Conservation (phyloP, 1,139 yeast species). For the Suhomyces choctaworum region DNA sequence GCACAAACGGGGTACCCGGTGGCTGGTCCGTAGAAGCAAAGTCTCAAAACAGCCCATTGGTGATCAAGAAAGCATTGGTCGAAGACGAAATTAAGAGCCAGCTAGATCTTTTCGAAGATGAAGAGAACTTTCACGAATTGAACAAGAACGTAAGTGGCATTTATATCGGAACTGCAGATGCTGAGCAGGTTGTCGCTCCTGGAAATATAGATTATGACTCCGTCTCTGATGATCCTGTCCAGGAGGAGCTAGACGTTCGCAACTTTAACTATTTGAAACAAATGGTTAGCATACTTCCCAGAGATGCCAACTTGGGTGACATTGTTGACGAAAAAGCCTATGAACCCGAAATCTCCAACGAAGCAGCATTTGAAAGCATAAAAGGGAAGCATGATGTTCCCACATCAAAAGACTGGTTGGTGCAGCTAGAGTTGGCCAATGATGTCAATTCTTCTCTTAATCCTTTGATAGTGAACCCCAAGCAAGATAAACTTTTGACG, state of each 20-base stretch:
- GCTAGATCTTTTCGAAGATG: slow-evolving; percentile 23
- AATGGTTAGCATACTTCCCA: slow-evolving; percentile 33
- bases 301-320: slow-evolving; percentile 35
- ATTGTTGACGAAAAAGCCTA: slow-evolving; percentile 63
- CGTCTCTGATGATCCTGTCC: slow-evolving; percentile 1
- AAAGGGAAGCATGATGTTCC: slow-evolving; percentile 42
- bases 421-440: slow-evolving; percentile 59
- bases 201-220: slow-evolving; percentile 14
- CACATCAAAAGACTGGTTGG: slow-evolving; percentile 60
- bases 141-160: slow-evolving; percentile 33
- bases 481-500: slow-evolving; percentile 22
- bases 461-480: slow-evolving; percentile 25
- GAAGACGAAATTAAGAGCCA: slow-evolving; percentile 30
- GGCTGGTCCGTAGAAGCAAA: slow-evolving; percentile 28
- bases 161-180: slow-evolving; percentile 29
- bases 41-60: slow-evolving; percentile 23
- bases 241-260: slow-evolving; percentile 11
- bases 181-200: slow-evolving; percentile 10
- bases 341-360: slow-evolving; percentile 57
- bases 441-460: slow-evolving; percentile 52
- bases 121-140: slow-evolving; percentile 20
- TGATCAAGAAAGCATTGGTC: slow-evolving; percentile 27
- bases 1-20: slow-evolving; percentile 40
- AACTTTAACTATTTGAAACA: slow-evolving; percentile 40
- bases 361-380: slow-evolving; percentile 32